Evolutionary conservation across 352 stramenopile genomes (phyloP), one percentile per base, ranked within the genome.

Genomic region (Pythium apleroticum): DNA sequence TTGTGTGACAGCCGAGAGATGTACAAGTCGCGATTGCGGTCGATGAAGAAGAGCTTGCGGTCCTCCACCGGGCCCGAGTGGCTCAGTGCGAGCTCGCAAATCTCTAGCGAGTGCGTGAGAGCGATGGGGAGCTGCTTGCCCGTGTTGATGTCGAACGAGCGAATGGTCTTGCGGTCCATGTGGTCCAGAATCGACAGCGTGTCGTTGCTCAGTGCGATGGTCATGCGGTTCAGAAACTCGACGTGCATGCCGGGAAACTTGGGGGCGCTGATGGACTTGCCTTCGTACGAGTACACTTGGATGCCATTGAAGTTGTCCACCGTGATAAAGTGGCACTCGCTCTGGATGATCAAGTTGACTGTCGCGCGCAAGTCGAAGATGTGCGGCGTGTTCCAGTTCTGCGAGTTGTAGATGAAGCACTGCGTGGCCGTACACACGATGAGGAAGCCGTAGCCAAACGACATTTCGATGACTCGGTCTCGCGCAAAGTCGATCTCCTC

Each of bases 201-300:
- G 46, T 98, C 93, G 33, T 81, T 76, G 66, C 83, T 94, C 22
- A 98, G 77, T 15, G 88, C 86, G 22, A 98, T 84, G 22, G 87
- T 93, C 57, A 78, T 82, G 27, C 72, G 74, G 65, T 92, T 96
- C 30, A 98, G 75, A 31, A 97, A 95, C 41, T 98, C 87, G 14
- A 91, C 72, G 41, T 93, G 88, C 55, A 98, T 80, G 22, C 90
- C 91, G 0, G 81, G 71, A 59, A 98, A 96, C 45, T 90, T 91
- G 0, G 89, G 90, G 24, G 75, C 88, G 76, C 89, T 95, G 30
- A 97, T 76, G 17, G 77, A 69, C 52, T 96, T 91, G 48, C 91
- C 94, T 74, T 98, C 95, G 71, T 97, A 98, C 52, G 88, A 94
- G 69, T 96, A 98, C 14, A 97, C 77, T 59, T 96, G 89, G 53